Evolutionary conservation across 768 basidiomycete species (phyloP), one percentile per base, ranked within the genome.

Genomic region (Calocybe gangraenosa): DNA sequence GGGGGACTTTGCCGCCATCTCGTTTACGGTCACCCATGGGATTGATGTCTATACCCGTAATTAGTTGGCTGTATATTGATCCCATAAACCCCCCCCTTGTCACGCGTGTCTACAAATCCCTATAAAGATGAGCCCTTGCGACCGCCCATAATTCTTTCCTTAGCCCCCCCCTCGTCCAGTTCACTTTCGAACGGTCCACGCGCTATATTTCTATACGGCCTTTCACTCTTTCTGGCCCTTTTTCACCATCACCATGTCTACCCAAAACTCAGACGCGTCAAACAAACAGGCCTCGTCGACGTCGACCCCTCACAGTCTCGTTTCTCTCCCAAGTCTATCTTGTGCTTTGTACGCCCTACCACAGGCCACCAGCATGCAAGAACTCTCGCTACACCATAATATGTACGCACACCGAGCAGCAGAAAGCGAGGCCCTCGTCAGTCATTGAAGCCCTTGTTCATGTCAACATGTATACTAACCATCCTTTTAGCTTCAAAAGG

Each of bases 401-500:
- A 81, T 84, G 81, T 84, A 83, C 58, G 78, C 80, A 1, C 75
- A 78, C 46, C 76, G 78, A 28, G 78, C 79, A 25, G 78, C 80
- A 3, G 79, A 86, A 62, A 86, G 86, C 55, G 81, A 88, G 64
- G 84, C 83, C 32, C 86, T 88, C 76, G 86, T 86, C 33, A 46
- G 66, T 57, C 20, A 34, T 2, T 4, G 25, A 9, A 17, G n/a
- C 25, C 20, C 32, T 47, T 34, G 20, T 10, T 10, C 31, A 1
- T 22, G 34, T 17, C 17, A 20, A 33, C 23, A n/a, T 19, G 43
- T 25, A 17, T 32, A 9, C 46, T 35, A 3, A 46, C 56, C 15
- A 38, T 21, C 46, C 41, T 39, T 49, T 46, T 49, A 74, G 86
- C 75, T 87, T 18, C 71, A 79, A 69, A 80, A 79, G 54, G 81